Base-by-base conservation (phyloP, 805 yeast genomes). In the Millerozyma miso region DNA sequence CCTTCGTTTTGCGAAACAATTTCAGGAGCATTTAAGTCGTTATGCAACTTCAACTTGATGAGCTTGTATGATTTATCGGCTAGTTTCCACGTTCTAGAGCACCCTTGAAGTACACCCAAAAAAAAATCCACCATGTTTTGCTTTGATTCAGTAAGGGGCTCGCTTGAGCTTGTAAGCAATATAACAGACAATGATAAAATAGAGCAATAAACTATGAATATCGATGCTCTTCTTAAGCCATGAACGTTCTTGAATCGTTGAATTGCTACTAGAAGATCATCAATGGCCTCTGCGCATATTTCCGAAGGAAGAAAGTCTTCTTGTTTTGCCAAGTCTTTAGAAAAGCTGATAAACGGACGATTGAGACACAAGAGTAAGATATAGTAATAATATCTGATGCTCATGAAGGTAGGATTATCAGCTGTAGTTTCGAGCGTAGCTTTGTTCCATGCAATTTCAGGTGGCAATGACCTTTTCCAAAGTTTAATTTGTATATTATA, bases 311-410 rank as follows among this genome's bases (percentile, higher is more conserved):
- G 52, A 33, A 63, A 56, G 19, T 51, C 49, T 15, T 51, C 51
- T 7, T 44, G 39, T 18, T 48, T 19, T 17, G 31, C 39, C 12
- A 46, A 38, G 12, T 39, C 31, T 20, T 50, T 53, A 16, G 51
- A 54, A 13, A 69, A 52, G 3, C 77, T 80, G 33, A 79, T 71
- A 50, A 80, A 80, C 2, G 84, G 85, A 34, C 81, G 65, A 52
- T 80, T 80, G 40, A 80, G 68, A 43, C 85, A 79, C n/a, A 81
- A 61, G 14, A 76, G 58, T 1, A 79, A 72, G 36, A 81, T 72
- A 52, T 80, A 81, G 55, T 80, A 81, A 51, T 77, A 78, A 51
- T 76, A 79, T 52, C 79, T 65, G 37, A 79, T 73, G 38, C 76
- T 67, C 35, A 79, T 67, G 16, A 70, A 62, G 0, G 80, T 77